phyloP scores from a whole-genome alignment of 805 yeast genomes.

The Saturnispora zaruensis region DNA sequence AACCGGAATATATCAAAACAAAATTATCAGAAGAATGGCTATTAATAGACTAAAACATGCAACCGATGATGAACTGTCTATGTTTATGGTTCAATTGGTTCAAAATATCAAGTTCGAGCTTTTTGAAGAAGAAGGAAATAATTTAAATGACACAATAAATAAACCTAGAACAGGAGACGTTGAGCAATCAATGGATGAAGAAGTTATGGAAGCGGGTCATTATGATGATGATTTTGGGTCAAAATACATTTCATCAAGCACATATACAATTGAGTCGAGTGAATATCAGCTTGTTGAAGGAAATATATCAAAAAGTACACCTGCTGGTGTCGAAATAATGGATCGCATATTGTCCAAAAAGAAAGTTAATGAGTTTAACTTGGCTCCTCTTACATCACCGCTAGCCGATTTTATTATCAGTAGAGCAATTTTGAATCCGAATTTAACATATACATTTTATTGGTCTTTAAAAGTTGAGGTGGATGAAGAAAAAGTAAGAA shows the following conservation, averaged over 20 bases:
- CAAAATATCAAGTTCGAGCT: slow-evolving; percentile 82
- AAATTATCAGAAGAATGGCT: slow-evolving; percentile 76
- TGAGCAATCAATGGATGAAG: slow-evolving; percentile 8
- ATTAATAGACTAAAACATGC: slow-evolving; percentile 76
- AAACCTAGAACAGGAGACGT: slow-evolving; percentile 6
- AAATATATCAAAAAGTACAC: slow-evolving; percentile 15
- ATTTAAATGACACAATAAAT: slow-evolving; percentile 3
- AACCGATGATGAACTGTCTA: slow-evolving; percentile 66
- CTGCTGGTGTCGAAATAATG: slow-evolving; percentile 17
- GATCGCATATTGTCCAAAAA: slow-evolving; percentile 15
- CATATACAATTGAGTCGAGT: slow-evolving; percentile 23
- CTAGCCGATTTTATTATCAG: slow-evolving; percentile 68
- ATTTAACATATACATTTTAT: slow-evolving; percentile 74
- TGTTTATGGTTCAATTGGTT: slow-evolving; percentile 80
- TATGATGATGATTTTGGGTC: slow-evolving; percentile 8
- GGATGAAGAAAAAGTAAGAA: slow-evolving; percentile 43
- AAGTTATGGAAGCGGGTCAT: slow-evolving; percentile 13
- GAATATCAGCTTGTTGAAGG: slow-evolving; percentile 28
- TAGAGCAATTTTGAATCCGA: slow-evolving; percentile 54
- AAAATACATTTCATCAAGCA: slow-evolving; percentile 4
- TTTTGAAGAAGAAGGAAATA: slow-evolving; percentile 16
- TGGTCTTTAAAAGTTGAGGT: slow-evolving; percentile 90
- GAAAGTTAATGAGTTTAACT: slow-evolving; percentile 3
- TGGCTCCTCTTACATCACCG: slow-evolving; percentile 39
- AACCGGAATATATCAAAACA: slow-evolving; percentile 67